A percentile compares a stretch with the other conserved stretches of the same genome.
These are phyloP conservation scores for Rhododendron mucronatum DNA, from an alignment of 148 eudicot genomes.

Conservation along the genomic window DNA sequence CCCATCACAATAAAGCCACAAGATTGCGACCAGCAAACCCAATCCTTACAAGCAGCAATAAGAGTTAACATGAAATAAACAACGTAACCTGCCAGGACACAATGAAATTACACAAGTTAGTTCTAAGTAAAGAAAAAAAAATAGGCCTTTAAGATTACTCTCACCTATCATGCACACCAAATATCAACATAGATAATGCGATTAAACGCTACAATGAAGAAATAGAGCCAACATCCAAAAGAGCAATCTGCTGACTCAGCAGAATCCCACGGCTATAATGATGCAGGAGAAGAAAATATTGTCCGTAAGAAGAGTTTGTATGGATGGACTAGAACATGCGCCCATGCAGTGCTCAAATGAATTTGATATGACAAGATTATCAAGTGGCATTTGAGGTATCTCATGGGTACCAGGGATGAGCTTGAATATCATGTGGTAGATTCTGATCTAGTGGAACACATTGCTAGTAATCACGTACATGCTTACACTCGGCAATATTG, in stretches of 20 bases:
- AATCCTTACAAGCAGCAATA: constrained; percentile 79
- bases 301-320: background rate
- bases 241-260: background rate
- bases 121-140: constrained; percentile 6
- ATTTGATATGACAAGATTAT: background rate
- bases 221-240: background rate
- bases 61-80: constrained; percentile 62
- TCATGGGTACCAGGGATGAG: background rate
- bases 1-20: constrained; percentile 91
- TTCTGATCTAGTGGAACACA: background rate
- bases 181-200: background rate
- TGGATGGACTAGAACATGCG: background rate
- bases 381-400: background rate
- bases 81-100: constrained; percentile 60
- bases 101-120: constrained; percentile 13
- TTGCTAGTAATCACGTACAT: background rate
- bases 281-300: background rate
- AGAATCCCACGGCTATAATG: background rate
- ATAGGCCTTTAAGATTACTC: background rate
- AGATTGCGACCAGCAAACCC: constrained; percentile 80
- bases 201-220: background rate
- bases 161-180: background rate
- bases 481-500: background rate
- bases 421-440: background rate
- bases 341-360: background rate